Evolutionary conservation across 2,329 filamentous ascomycete species (phyloP), one percentile per base, ranked within the genome.

Genomic region (Neophaeococcomyces mojaviensis): DNA sequence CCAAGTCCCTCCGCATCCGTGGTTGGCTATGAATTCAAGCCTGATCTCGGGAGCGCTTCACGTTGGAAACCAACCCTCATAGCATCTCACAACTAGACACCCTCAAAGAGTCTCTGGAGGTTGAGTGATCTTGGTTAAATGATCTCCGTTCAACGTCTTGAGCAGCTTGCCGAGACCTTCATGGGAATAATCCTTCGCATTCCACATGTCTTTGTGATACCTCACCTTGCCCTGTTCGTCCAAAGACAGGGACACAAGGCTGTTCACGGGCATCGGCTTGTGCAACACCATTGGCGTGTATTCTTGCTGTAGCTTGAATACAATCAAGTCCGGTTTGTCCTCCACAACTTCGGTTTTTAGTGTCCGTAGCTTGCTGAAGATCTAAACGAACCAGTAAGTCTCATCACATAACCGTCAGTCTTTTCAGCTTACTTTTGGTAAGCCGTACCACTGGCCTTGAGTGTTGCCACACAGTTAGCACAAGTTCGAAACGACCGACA

Each of bases 201-300:
- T 71, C 69, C 69, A 73, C 67, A 68, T 67, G 49, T 73, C 69
- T 55, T 72, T 73, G 52, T 73, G 68, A 56, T 71, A 72, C 32
- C 64, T 62, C 16, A 71, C 67, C 48, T 66, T 70, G 1, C 61
- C 61, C 44, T 61, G 44, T 26, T 65, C 64, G 46, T 68, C 63
- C 40, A 72, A 53, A 3, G 57, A 59, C 48, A 72, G 51, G 4
- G 60, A 68, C 1, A 72, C 59, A 3, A 73, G 54, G 28, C 61
- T 64, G 46, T 72, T 64, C 8, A 69, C 66, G 9, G 59, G 47
- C 53, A 68, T 68, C 2, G 54, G 53, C 1, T 61, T 56, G 3
- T 66, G 61, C 26, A 68, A 39, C 0, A 63, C 56, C 24, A 60
- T 62, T 3, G 68, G 69, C 3, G 64, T 72, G 47, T 72, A 74